Evolutionary conservation across 2,329 filamentous ascomycete species (phyloP).

Genomic region (Penicillium sp.): DNA sequence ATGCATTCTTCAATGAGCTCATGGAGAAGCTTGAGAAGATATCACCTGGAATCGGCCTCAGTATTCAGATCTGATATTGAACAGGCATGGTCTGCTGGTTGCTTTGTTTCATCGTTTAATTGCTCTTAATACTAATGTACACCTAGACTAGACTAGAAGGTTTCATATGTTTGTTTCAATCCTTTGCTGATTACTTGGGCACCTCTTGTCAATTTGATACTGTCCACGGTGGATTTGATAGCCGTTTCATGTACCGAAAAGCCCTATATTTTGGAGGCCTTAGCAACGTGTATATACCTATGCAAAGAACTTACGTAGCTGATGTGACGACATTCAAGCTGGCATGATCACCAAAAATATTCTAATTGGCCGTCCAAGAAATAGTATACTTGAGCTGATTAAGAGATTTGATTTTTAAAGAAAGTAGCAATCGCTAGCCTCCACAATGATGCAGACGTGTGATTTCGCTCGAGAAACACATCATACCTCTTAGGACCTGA

Average conservation of each 20-base stretch:
- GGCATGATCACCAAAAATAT: neutral
- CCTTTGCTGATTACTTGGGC: neutral
- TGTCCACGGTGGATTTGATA: neutral
- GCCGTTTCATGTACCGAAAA: neutral
- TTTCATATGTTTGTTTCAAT: neutral
- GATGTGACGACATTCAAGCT: neutral
- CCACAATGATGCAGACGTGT: neutral
- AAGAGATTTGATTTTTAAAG: neutral
- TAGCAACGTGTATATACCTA: neutral
- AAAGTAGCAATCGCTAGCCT: neutral
- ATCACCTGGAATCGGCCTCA: slow-evolving; percentile 25
- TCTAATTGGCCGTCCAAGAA: neutral
- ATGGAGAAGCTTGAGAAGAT: slow-evolving; percentile 25
- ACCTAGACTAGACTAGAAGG: neutral
- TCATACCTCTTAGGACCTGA: neutral
- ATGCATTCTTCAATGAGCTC: slow-evolving; percentile 26
- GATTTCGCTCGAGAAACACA: neutral
- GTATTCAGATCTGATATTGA: neutral
- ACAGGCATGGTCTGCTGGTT: no score
- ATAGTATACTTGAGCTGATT: neutral
- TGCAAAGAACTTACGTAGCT: no score
- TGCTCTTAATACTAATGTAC: neutral
- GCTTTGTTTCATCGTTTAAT: neutral
- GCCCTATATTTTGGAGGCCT: neutral
- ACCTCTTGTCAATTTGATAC: neutral